Conservation (phyloP, 495 filamentous ascomycete species). For the Sporormia fimetaria region DNA sequence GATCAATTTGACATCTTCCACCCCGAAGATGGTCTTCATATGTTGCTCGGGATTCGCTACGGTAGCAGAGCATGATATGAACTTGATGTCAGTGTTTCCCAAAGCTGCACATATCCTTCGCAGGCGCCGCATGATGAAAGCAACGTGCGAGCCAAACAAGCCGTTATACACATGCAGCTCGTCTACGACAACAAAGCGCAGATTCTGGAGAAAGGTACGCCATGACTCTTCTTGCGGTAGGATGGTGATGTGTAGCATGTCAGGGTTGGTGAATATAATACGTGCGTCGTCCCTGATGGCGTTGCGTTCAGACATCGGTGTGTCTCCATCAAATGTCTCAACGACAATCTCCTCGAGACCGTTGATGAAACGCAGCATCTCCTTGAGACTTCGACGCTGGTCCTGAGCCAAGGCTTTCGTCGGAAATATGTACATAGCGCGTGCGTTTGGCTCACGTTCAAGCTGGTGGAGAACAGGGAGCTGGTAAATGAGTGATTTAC, state of each 20-base stretch:
- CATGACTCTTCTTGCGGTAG: conserved; percentile 84
- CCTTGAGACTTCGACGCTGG: conserved; percentile 77
- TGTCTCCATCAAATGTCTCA: conserved; percentile 95
- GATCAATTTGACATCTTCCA: conserved; percentile 62
- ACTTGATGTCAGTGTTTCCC: conserved; percentile 78
- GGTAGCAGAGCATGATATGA: conserved; percentile 95
- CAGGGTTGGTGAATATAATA: conserved; percentile 96
- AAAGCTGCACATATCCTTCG: conserved; percentile 82
- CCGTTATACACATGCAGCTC: conserved; percentile 95
- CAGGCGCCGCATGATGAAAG: conserved; percentile 86
- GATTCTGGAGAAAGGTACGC: conserved; percentile 76
- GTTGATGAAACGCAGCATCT: conserved; percentile 69
- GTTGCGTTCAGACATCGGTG: conserved; percentile 66
- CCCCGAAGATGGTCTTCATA: conserved; percentile 88
- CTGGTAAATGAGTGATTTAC: conserved; percentile 95
- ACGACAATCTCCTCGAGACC: conserved; percentile 64
- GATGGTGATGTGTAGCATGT: conserved; percentile 95
- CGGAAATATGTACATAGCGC: conserved; percentile 97
- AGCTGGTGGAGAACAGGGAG: conserved; percentile 83
- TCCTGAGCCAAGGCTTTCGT: conserved; percentile 97
- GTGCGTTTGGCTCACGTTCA: conserved; percentile 60
- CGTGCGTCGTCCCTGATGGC: conserved; percentile 75
- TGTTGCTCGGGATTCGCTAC: conserved; percentile 90
- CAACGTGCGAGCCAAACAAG: conserved; percentile 84
- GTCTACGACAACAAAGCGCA: conserved; percentile 75